These are phyloP conservation scores for Apiotrichum sp. DNA, from an alignment of 1,284 basidiomycete genomes.

Conservation along the genomic window DNA sequence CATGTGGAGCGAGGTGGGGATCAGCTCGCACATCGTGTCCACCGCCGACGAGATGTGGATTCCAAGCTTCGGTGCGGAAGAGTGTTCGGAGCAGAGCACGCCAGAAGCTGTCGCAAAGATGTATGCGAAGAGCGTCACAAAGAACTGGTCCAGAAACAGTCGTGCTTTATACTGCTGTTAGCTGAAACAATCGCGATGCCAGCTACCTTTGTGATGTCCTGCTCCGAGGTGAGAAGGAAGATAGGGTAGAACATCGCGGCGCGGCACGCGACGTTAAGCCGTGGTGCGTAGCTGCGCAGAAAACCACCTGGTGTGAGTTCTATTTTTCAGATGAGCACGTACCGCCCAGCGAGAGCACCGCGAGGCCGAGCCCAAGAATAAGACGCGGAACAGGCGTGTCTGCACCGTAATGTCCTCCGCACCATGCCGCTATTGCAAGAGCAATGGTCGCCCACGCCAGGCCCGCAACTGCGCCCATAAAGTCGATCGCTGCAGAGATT, in stretches of 20 bases:
- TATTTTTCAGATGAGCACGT: no score
- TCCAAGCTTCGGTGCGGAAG: conserved; percentile 25
- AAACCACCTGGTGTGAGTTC: conserved; percentile 44
- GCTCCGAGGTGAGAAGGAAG: conserved; percentile 36
- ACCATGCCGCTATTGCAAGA: no score
- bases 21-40: conserved; percentile 21
- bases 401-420: conserved; percentile 23
- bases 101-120: conserved; percentile 31
- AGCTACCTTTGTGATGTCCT: conserved; percentile 28
- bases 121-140: conserved; percentile 38
- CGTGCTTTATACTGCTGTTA: background rate
- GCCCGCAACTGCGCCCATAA: conserved; percentile 38
- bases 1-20: conserved; percentile 29
- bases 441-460: conserved; percentile 32
- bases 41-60: conserved; percentile 20
- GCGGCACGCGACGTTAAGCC: conserved; percentile 37
- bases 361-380: conserved; percentile 36
- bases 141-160: conserved; percentile 38
- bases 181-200: no score
- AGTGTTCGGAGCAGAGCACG: conserved; percentile 26
- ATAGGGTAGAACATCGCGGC: conserved; percentile 44
- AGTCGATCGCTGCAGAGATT: conserved; percentile 4
- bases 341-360: conserved; percentile 35
- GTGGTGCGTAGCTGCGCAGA: conserved; percentile 32
- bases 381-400: conserved; percentile 30